Conservation (phyloP, 2,329 filamentous ascomycete species). For the Alternaria gansuensis region DNA sequence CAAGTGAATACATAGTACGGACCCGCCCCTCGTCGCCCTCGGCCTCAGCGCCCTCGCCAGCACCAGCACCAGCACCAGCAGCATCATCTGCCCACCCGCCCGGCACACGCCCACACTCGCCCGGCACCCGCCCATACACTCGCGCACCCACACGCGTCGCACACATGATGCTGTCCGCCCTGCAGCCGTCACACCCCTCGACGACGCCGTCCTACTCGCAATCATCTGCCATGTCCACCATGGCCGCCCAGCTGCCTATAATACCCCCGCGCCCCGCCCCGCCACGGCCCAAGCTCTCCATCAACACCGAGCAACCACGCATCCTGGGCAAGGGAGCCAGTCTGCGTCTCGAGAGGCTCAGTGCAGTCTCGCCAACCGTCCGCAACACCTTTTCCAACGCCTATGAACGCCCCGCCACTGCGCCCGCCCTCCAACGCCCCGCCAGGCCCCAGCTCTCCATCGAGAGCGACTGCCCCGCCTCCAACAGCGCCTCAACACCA, state of each 20-base stretch:
- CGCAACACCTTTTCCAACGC: constrained; percentile 70
- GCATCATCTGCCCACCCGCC: constrained; percentile 20
- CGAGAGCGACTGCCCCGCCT: constrained; percentile 39
- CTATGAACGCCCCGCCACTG: constrained; percentile 57
- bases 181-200: constrained; percentile 41
- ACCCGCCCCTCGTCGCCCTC: constrained; percentile 11
- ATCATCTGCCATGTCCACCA: constrained; percentile 48
- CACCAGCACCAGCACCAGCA: neutral
- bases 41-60: neutral
- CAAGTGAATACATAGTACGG: constrained; percentile 5
- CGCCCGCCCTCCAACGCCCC: constrained; percentile 37
- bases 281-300: constrained; percentile 66
- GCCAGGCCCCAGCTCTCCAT: constrained; percentile 47
- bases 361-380: constrained; percentile 67
- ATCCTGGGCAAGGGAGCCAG: constrained; percentile 64
- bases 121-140: constrained; percentile 13
- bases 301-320: constrained; percentile 63
- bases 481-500: constrained; percentile 36
- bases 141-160: constrained; percentile 8
- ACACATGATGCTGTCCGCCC: constrained; percentile 51
- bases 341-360: constrained; percentile 63
- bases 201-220: constrained; percentile 38
- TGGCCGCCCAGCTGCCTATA: constrained; percentile 59
- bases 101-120: neutral
- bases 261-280: constrained; percentile 46